Conservation (phyloP, 2,329 filamentous ascomycete genomes). For the Ceratocystis diversiconidia region DNA sequence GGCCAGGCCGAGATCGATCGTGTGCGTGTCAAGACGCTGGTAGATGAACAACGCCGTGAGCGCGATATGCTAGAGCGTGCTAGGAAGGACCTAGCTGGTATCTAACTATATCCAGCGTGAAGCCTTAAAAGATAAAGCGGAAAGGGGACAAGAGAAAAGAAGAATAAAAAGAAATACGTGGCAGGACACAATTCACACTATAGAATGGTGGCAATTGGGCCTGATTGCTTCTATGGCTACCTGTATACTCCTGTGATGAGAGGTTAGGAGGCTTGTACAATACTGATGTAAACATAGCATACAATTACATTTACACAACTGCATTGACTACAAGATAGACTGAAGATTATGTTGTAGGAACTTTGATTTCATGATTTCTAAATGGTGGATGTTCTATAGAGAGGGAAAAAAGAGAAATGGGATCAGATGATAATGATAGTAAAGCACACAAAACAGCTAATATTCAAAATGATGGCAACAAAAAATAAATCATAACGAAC, state of each 20-base stretch:
- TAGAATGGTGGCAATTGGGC: conserved; percentile 36
- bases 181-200: conserved; percentile 38
- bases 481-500: too few relatives aligned
- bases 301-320: not conserved
- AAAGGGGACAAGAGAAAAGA: conserved; percentile 35
- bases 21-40: conserved; percentile 9
- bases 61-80: conserved; percentile 16
- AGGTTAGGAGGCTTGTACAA: not conserved
- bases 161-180: conserved; percentile 38
- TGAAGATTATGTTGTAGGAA: not conserved
- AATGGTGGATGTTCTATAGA: not conserved
- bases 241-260: not conserved
- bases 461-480: too few relatives aligned
- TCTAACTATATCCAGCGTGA: conserved; percentile 24
- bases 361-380: not conserved
- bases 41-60: conserved; percentile 15
- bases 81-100: conserved; percentile 11
- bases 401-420: not conserved
- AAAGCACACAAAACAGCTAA: not conserved
- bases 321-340: not conserved
- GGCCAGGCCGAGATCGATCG: conserved; percentile 10
- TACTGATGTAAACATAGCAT: conserved; percentile 1
- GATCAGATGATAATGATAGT: not conserved
- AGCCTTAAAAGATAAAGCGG: not conserved
- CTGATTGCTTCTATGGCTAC: not conserved